phyloP scores from a whole-genome alignment of 352 stramenopile genomes.

The Elongisporangium prolatum region DNA sequence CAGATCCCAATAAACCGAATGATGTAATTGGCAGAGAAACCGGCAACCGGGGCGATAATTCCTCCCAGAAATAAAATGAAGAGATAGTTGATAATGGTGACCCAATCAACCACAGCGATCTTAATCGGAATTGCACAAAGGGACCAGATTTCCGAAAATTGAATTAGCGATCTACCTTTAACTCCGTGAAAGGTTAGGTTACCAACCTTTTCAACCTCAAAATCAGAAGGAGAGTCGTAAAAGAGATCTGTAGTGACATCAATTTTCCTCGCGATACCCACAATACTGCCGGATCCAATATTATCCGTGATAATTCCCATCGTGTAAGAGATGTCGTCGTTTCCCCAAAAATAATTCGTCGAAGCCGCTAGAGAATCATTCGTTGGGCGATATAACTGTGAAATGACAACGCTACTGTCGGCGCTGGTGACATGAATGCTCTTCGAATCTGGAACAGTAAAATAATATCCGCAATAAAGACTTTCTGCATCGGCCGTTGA shows the following conservation, averaged over 20 bases:
- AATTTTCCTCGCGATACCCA: conserved; percentile 69
- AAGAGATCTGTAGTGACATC: conserved; percentile 49
- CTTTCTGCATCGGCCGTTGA: conserved; percentile 21
- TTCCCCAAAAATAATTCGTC: conserved; percentile 70
- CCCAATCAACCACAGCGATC: conserved; percentile 48
- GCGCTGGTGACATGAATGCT: conserved; percentile 46
- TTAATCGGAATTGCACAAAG: conserved; percentile 63
- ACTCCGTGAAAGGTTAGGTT: conserved; percentile 48
- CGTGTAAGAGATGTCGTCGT: conserved; percentile 50
- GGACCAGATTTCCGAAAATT: conserved; percentile 40
- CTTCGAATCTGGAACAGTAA: conserved; percentile 38
- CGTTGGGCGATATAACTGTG: conserved; percentile 34
- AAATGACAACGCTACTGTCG: conserved; percentile 34
- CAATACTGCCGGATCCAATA: conserved; percentile 36
- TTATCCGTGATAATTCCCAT: conserved; percentile 63
- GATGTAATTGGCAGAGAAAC: conserved; percentile 74
- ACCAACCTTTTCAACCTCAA: conserved; percentile 29
- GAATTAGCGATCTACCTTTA: conserved; percentile 31
- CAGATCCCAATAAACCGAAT: conserved; percentile 75
- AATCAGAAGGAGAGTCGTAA: conserved; percentile 22
- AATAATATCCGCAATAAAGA: conserved; percentile 78
- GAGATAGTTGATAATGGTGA: conserved; percentile 59
- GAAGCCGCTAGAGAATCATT: conserved; percentile 35
- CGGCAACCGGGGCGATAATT: conserved; percentile 57
- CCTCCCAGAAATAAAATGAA: conserved; percentile 67